These are phyloP conservation scores for Sarcocystis neurona DNA, from an alignment of 169 alveolate species.

Conservation along the genomic window DNA sequence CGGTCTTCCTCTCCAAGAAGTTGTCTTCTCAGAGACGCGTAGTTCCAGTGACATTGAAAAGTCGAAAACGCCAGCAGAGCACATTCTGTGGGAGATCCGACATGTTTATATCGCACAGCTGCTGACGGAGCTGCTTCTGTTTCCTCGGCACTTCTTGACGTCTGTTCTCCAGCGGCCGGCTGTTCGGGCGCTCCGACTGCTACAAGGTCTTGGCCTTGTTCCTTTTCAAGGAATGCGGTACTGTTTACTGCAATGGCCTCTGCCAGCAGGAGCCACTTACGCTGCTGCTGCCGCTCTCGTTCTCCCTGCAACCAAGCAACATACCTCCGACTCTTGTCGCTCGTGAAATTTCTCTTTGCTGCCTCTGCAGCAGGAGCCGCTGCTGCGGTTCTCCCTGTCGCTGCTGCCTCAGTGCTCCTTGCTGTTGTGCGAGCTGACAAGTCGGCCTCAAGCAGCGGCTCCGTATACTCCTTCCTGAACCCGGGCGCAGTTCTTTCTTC, in stretches of 20 bases:
- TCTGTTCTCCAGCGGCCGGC: neutral
- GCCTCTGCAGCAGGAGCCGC: neutral
- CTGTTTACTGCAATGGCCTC: conserved; percentile 74
- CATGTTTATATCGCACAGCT: conserved; percentile 21
- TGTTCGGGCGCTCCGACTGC: no score
- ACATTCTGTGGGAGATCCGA: conserved; percentile 85
- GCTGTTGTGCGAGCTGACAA: neutral
- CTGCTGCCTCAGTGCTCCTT: neutral
- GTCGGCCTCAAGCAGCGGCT: no score
- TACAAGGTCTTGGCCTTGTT: no score
- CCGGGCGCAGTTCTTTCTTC: no score
- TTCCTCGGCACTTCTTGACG: neutral
- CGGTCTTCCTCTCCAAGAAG: conserved; percentile 17
- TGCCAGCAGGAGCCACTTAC: conserved; percentile 41
- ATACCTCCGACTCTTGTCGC: neutral
- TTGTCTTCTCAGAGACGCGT: conserved; percentile 43
- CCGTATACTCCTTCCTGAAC: no score
- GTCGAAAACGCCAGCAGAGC: conserved; percentile 78
- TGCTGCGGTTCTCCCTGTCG: neutral
- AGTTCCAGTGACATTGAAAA: conserved; percentile 49
- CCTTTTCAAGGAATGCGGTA: conserved; percentile 71
- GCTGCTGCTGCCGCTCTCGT: neutral
- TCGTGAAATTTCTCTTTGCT: neutral
- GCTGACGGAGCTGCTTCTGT: neutral
- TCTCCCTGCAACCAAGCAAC: neutral